These are phyloP conservation scores for Aotearoamyces nothofagi DNA, from an alignment of 2,329 filamentous ascomycete genomes.

Conservation along the genomic window DNA sequence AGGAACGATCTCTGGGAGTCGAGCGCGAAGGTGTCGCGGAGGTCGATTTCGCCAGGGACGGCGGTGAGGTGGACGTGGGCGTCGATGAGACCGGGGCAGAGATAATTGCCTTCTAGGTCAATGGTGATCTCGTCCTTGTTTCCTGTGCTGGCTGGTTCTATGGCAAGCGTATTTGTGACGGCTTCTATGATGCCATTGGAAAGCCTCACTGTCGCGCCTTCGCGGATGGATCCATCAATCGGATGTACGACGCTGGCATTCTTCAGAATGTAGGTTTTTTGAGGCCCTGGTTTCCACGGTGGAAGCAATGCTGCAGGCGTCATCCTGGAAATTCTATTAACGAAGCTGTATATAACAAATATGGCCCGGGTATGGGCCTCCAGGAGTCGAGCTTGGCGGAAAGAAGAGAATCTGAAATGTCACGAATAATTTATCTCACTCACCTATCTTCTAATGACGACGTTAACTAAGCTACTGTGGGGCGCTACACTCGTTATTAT, in stretches of 20 bases:
- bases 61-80: slow-evolving; percentile 32
- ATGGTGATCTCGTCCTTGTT: slow-evolving; percentile 2
- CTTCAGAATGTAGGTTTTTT: slow-evolving; percentile 17
- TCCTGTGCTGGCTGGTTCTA: background rate
- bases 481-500: no score
- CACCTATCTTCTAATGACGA: no score
- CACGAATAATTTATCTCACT: no score
- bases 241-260: slow-evolving; percentile 30
- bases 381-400: no score
- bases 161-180: slow-evolving; percentile 8
- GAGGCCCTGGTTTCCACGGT: background rate
- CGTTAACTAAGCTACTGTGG: no score
- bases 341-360: no score
- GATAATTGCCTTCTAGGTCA: slow-evolving; percentile 27
- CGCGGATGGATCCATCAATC: slow-evolving; percentile 18
- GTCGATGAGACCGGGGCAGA: slow-evolving; percentile 35
- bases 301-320: no score
- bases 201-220: slow-evolving; percentile 20
- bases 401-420: no score
- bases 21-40: slow-evolving; percentile 21
- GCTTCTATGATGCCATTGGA: slow-evolving; percentile 20
- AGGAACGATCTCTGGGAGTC: slow-evolving; percentile 22
- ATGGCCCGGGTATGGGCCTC: no score
- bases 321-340: no score
- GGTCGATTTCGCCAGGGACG: slow-evolving; percentile 24